Evolutionary conservation across 768 basidiomycete species (phyloP).

Genomic region (Podaxis sp.): DNA sequence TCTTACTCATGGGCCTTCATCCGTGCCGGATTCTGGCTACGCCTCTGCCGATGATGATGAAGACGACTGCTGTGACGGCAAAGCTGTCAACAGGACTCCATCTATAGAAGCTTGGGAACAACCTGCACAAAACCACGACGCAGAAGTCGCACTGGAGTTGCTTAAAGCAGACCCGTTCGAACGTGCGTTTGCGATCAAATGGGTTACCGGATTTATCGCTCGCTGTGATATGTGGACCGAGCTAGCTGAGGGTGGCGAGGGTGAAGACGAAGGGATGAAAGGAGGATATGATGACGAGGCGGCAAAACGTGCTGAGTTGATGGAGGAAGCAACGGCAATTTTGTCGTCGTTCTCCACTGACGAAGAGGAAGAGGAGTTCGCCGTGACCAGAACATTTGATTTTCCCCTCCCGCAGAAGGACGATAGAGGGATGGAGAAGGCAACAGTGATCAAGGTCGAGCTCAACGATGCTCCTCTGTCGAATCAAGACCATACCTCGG

Average conservation of each 20-base stretch:
- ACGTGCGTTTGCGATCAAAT: conserved; percentile 63
- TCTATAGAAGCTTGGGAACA: conserved; percentile 16
- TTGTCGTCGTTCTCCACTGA: conserved; percentile 49
- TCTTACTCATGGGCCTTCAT: conserved; percentile 36
- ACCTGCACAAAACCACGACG: conserved; percentile 15
- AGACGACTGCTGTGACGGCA: conserved; percentile 28
- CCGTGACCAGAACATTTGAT: conserved; percentile 51
- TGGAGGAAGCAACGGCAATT: conserved; percentile 60
- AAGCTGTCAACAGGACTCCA: not conserved
- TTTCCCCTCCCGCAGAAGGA: conserved; percentile 30
- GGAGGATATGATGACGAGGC: conserved; percentile 32
- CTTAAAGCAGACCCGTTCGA: conserved; percentile 67
- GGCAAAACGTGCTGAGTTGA: conserved; percentile 36
- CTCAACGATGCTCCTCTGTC: conserved; percentile 70
- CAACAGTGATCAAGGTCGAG: conserved; percentile 41
- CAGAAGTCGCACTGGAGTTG: conserved; percentile 35
- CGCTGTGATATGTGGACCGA: conserved; percentile 55
- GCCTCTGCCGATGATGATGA: conserved; percentile 70
- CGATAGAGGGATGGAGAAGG: conserved; percentile 11
- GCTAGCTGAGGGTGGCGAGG: conserved; percentile 5
- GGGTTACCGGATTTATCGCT: conserved; percentile 70
- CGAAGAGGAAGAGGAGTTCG: conserved; percentile 39
- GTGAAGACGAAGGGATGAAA: not conserved
- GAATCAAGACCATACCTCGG: conserved; percentile 68
- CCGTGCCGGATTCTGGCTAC: conserved; percentile 72